Evolutionary conservation across 257 asterid species (phyloP).

Genomic region (Nicotiana undulata): DNA sequence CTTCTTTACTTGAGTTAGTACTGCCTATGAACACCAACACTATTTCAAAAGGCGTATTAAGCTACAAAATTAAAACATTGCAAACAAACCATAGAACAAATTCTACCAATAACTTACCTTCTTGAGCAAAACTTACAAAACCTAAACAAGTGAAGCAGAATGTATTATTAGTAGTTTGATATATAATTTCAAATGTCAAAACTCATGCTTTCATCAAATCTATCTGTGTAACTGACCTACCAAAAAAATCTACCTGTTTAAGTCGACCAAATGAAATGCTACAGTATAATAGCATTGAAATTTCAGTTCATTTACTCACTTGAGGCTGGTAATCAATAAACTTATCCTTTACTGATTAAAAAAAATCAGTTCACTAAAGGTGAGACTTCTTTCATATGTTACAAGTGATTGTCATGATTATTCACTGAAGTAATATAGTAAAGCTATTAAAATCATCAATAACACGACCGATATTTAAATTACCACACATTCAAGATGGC

Average conservation of each 20-base stretch:
- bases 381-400: background rate
- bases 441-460: background rate
- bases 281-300: too few relatives aligned
- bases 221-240: too few relatives aligned
- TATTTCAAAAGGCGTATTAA: background rate
- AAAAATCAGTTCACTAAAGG: background rate
- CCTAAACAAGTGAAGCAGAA: constrained; percentile 19
- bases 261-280: background rate
- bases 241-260: background rate
- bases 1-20: constrained; percentile 23
- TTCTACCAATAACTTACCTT: constrained; percentile 21
- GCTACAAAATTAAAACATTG: background rate
- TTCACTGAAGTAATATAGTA: background rate
- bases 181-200: background rate
- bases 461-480: background rate
- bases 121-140: constrained; percentile 15
- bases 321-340: too few relatives aligned
- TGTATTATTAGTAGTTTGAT: background rate
- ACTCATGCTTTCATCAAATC: background rate
- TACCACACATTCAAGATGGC: background rate
- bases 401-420: background rate
- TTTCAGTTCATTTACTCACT: background rate
- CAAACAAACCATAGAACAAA: background rate
- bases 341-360: too few relatives aligned
- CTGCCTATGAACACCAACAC: background rate